phyloP scores from a whole-genome alignment of 345 rosid species.

The Aquilaria yunnanensis region DNA sequence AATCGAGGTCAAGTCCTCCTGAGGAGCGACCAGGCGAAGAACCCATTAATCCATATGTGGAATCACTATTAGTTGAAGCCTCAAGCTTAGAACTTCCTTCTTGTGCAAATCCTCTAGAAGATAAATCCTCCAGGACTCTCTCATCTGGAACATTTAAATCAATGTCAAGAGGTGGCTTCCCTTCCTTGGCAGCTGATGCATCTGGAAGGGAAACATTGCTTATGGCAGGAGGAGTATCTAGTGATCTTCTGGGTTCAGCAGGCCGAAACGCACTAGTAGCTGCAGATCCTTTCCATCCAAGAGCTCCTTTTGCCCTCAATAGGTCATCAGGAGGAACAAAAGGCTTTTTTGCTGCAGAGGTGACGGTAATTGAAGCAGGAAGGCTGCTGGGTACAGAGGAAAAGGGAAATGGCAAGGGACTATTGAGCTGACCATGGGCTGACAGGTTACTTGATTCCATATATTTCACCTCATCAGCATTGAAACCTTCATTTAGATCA shows the following conservation, averaged over 20 bases:
- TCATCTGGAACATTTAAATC: constrained; percentile 88
- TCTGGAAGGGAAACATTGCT: constrained; percentile 23
- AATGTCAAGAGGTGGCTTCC: constrained; percentile 54
- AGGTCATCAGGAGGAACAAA: constrained; percentile 82
- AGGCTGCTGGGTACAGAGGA: constrained; percentile 39
- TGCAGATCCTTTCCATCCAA: constrained; percentile 98
- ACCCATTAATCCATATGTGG: constrained; percentile 22
- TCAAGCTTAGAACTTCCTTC: constrained; percentile 25
- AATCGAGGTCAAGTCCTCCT: constrained; percentile 81
- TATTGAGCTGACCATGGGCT: constrained; percentile 30
- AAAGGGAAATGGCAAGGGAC: constrained; percentile 31
- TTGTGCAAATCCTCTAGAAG: constrained; percentile 33
- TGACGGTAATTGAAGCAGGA: constrained; percentile 66
- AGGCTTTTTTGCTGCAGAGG: constrained; percentile 85
- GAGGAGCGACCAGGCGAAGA: constrained; percentile 30
- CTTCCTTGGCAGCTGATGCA: constrained; percentile 35
- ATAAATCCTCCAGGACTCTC: constrained; percentile 66
- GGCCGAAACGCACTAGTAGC: constrained; percentile 99
- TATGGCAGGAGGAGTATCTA: constrained; percentile 34
- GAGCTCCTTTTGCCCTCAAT: constrained; percentile 50
- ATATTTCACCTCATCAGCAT: constrained; percentile 46
- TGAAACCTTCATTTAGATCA: constrained; percentile 62
- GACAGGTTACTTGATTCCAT: constrained; percentile 38
- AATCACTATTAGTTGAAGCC: constrained; percentile 23
- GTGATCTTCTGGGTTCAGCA: constrained; percentile 74